phyloP scores from a whole-genome alignment of 331 rosid genomes.

The Quercus lobata region DNA sequence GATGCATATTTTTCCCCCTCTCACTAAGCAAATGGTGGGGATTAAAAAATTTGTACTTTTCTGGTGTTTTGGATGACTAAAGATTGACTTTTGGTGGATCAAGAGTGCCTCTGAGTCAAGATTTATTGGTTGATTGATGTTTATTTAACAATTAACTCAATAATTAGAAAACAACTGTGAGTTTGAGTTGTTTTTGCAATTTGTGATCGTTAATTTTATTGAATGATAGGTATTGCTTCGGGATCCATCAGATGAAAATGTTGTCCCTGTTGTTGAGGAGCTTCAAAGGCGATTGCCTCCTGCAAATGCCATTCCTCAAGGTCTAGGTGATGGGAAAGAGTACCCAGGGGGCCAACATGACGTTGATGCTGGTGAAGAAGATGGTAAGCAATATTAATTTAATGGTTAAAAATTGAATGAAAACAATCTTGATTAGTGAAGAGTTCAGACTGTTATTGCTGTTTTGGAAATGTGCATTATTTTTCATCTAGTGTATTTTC shows the following conservation, averaged over 20 bases:
- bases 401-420: not conserved
- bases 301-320: constrained; percentile 21
- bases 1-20: too few species aligned
- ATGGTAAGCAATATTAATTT: constrained; percentile 49
- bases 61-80: not conserved
- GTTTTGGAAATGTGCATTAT: not conserved
- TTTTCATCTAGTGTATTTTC: not conserved
- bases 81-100: not conserved
- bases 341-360: constrained; percentile 47
- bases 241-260: constrained; percentile 73
- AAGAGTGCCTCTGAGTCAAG: not conserved
- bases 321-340: constrained; percentile 41
- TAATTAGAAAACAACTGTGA: not conserved
- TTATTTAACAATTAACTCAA: not conserved
- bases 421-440: not conserved
- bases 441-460: not conserved
- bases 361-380: constrained; percentile 70
- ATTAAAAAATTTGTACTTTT: not conserved
- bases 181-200: constrained; percentile 13
- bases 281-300: constrained; percentile 80
- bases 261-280: constrained; percentile 85
- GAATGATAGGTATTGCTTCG: constrained; percentile 70
- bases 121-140: not conserved
- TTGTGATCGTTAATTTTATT: constrained; percentile 22
- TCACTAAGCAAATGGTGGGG: too few species aligned